Evolutionary conservation across 495 filamentous ascomycete genomes (phyloP), one percentile per base, ranked within the genome.

Genomic region (Sporormia fimetaria): DNA sequence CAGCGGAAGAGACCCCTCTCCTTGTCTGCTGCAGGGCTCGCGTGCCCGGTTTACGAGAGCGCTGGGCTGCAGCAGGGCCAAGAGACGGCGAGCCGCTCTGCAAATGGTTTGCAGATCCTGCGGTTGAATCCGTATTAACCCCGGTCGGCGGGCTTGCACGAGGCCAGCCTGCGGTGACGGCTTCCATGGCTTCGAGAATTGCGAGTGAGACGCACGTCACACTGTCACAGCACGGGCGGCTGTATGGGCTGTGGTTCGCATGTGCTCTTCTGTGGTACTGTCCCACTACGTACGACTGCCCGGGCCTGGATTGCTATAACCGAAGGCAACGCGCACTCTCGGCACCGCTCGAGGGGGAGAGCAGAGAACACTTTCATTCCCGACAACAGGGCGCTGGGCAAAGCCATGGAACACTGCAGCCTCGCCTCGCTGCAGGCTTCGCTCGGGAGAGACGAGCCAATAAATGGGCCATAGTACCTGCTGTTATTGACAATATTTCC

Each of bases 401-500:
- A 27, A 26, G 42, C 33, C 31, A 42, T 40, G 37, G 37, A n/a
- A n/a, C n/a, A n/a, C n/a, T n/a, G n/a, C n/a, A n/a, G n/a, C n/a
- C n/a, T n/a, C n/a, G n/a, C n/a, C n/a, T n/a, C n/a, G n/a, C n/a
- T n/a, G n/a, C n/a, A n/a, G n/a, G n/a, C n/a, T n/a, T n/a, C n/a
- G n/a, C n/a, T n/a, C n/a, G n/a, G n/a, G 32, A 33, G 34, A 47
- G 34, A 47, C 48, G 49, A 44, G 44, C 49, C 49, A 53, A 53
- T 53, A 53, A 53, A 48, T 20, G 3, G 25, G 34, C 29, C 31
- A 26, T 48, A 48, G 41, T 31, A 53, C 49, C 39, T 48, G 34
- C 49, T 48, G 33, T 53, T 53, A 53, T 53, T 53, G 49, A 44
- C 49, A 53, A 53, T 53, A 53, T 40, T 53, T 37, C 47, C 49